Conservation (phyloP, 208 protist species). For the Crithidia expoeki region DNA sequence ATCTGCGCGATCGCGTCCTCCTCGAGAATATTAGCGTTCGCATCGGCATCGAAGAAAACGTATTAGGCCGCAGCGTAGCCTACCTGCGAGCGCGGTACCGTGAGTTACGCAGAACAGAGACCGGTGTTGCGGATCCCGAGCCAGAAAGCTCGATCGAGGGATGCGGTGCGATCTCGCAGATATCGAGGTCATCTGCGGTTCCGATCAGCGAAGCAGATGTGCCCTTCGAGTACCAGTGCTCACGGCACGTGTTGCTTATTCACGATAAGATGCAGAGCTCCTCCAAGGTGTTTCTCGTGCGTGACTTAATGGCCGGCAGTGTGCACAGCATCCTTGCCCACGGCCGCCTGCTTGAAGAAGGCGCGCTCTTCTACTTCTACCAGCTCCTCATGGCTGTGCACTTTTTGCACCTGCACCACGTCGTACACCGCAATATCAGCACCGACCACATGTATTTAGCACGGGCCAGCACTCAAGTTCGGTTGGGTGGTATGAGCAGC, state of each 20-base stretch:
- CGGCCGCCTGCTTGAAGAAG: conserved; percentile 62
- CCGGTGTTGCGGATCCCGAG: conserved; percentile 12
- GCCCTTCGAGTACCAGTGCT: conserved; percentile 28
- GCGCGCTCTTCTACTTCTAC: conserved; percentile 81
- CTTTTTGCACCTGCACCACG: conserved; percentile 64
- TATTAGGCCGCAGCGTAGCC: conserved; percentile 19
- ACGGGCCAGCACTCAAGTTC: conserved; percentile 75
- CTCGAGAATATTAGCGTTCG: conserved; percentile 20
- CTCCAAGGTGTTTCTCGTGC: conserved; percentile 38
- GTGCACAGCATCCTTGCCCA: conserved; percentile 57
- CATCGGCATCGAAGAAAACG: conserved; percentile 28
- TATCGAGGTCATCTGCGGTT: conserved; percentile 9
- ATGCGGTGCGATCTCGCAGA: conserved; percentile 12
- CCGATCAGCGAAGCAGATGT: conserved; percentile 25
- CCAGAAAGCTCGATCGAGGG: conserved; percentile 21
- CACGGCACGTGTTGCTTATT: conserved; percentile 33
- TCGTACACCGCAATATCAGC: conserved; percentile 42
- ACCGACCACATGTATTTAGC: conserved; percentile 68
- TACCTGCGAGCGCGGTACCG: conserved; percentile 19
- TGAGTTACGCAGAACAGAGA: conserved; percentile 12
- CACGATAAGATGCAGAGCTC: conserved; percentile 44
- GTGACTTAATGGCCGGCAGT: conserved; percentile 53
- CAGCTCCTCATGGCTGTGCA: conserved; percentile 81
- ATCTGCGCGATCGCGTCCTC: conserved; percentile 24
- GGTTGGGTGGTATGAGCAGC: conserved; percentile 75